Percentiles rank a stretch among this genome's conserved stretches.
Conservation (phyloP, 768 basidiomycete species). For the Russula brevipes region DNA sequence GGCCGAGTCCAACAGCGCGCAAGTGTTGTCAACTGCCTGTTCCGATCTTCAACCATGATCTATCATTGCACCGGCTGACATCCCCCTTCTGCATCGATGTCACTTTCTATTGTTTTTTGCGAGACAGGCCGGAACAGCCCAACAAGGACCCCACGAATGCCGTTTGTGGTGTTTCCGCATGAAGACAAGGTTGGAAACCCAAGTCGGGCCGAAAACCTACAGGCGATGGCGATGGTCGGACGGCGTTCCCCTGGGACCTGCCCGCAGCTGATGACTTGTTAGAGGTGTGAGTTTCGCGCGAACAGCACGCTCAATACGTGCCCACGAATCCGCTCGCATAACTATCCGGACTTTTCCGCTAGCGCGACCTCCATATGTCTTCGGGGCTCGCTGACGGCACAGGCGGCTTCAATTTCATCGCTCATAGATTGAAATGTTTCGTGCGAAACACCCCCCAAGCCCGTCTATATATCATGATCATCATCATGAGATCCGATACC, state of each 20-base stretch:
- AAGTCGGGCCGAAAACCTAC: neutral
- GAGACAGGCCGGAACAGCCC: neutral
- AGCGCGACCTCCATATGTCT: no score
- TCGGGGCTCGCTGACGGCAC: slow-evolving; percentile 1
- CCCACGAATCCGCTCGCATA: neutral
- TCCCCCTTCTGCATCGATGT: neutral
- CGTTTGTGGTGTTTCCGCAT: neutral
- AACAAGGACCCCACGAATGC: neutral
- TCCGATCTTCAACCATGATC: slow-evolving; percentile 5
- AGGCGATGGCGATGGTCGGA: slow-evolving; percentile 7
- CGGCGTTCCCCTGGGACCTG: neutral
- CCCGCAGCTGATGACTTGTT: neutral
- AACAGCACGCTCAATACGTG: neutral
- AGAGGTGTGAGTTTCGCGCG: neutral
- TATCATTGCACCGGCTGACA: neutral
- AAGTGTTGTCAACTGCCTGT: neutral
- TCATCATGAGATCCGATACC: slow-evolving; percentile 3
- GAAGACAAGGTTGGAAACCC: neutral
- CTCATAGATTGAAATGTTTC: neutral
- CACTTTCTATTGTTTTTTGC: slow-evolving; percentile 8
- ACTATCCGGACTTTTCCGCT: neutral
- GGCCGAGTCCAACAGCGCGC: neutral
- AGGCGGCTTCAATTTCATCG: neutral
- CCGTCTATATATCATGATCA: neutral
- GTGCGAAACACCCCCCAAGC: neutral